Evolutionary conservation across 75 land plant species (phyloP).

Genomic region (Sequoiadendron giganteum): DNA sequence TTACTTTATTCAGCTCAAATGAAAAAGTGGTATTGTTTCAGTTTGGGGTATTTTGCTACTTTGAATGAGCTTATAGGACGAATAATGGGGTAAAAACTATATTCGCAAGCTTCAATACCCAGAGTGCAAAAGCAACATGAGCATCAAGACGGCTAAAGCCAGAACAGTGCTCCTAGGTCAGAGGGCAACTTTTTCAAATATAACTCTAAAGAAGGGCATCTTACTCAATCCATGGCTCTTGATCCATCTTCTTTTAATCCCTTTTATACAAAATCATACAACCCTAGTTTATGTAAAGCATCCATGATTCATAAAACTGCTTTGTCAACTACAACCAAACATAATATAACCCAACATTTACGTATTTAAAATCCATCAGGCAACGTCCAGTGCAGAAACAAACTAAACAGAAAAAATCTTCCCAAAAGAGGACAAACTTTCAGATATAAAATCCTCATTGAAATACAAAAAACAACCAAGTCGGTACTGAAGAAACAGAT

Average conservation of each 20-base stretch:
- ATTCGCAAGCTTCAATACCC: background rate
- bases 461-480: background rate
- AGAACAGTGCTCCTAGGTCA: background rate
- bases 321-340: background rate
- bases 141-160: background rate
- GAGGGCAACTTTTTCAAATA: background rate
- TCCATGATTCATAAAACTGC: background rate
- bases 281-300: background rate
- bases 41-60: background rate
- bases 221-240: background rate
- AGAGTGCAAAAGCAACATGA: background rate
- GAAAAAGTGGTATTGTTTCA: background rate
- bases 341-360: background rate
- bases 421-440: background rate
- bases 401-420: background rate
- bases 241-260: background rate
- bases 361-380: background rate
- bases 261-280: background rate
- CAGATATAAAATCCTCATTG: background rate
- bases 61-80: background rate
- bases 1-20: background rate
- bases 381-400: background rate
- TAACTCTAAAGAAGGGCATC: background rate
- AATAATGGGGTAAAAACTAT: background rate
- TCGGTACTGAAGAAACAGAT: background rate